Percentiles rank a stretch among this genome's conserved stretches.
Evolutionary conservation across 139 green algal genomes (phyloP).

Genomic region (Auxenochlorella pyrenoidosa): DNA sequence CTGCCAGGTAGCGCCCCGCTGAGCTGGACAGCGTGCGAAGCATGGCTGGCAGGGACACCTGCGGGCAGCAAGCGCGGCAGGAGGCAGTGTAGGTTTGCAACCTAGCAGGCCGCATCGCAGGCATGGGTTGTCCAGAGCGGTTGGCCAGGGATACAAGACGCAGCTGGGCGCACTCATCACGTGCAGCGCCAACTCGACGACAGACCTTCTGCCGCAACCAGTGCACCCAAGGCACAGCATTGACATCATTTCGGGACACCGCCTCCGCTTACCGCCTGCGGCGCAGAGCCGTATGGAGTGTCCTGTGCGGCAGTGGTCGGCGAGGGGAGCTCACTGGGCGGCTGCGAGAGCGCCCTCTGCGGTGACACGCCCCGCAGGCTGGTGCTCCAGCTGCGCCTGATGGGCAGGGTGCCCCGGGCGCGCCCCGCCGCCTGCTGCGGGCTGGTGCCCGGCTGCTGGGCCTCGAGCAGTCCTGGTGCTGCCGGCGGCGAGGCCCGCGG

Average conservation of each 20-base stretch:
- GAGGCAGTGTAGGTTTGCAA: too few species aligned
- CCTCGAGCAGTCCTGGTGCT: neutral
- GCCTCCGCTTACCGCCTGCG: constrained; percentile 2
- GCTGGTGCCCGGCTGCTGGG: constrained; percentile 6
- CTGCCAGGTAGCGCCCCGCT: neutral
- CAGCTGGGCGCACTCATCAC: too few species aligned
- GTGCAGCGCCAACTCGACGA: too few species aligned
- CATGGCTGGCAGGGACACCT: constrained; percentile 30
- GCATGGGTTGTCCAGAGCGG: too few species aligned
- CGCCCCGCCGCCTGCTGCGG: neutral
- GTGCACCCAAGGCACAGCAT: too few species aligned
- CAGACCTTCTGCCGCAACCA: too few species aligned
- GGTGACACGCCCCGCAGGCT: constrained; percentile 29
- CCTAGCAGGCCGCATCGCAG: too few species aligned
- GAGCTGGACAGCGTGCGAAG: constrained; percentile 31
- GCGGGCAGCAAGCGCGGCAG: neutral
- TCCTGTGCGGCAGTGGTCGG: neutral
- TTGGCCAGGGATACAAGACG: too few species aligned
- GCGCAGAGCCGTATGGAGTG: constrained; percentile 22
- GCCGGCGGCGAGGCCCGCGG: neutral
- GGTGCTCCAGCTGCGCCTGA: constrained; percentile 53
- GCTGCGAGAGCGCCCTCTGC: constrained; percentile 24
- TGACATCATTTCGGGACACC: too few species aligned
- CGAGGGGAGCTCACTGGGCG: constrained; percentile 7
- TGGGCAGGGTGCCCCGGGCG: neutral